Percentiles rank a stretch among this genome's conserved stretches.
Conservation (phyloP, 768 basidiomycete species). For the Phlebiopsis gigantea region DNA sequence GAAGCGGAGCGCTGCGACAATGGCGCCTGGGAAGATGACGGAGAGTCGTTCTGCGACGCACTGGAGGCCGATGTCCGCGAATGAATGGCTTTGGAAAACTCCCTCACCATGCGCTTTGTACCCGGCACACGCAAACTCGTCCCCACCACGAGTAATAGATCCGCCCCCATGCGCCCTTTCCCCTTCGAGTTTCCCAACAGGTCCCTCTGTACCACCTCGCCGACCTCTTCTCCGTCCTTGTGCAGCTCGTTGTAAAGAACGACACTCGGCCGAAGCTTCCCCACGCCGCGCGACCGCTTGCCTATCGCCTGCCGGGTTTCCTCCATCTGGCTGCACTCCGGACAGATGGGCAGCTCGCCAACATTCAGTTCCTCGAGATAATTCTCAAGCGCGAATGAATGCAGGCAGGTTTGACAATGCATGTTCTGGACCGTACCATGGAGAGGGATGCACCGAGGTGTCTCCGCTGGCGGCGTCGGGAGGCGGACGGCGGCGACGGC, state of each 20-base stretch:
- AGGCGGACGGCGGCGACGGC: constrained; percentile 27
- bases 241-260: constrained; percentile 90
- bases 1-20: constrained; percentile 37
- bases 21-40: constrained; percentile 37
- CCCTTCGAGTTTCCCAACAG: constrained; percentile 58
- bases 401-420: constrained; percentile 75
- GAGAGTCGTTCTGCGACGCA: constrained; percentile 25
- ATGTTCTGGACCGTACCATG: constrained; percentile 81
- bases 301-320: constrained; percentile 65
- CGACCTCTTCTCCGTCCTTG: constrained; percentile 82
- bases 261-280: constrained; percentile 78
- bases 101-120: constrained; percentile 86
- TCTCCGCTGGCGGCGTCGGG: constrained; percentile 48
- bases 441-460: constrained; percentile 81
- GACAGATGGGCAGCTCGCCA: constrained; percentile 71
- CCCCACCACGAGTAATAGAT: constrained; percentile 84
- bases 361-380: constrained; percentile 54
- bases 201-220: constrained; percentile 77
- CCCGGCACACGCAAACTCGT: constrained; percentile 88
- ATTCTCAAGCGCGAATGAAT: constrained; percentile 55
- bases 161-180: constrained; percentile 68
- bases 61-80: constrained; percentile 36
- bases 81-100: constrained; percentile 76
- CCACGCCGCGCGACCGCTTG: constrained; percentile 76
- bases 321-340: constrained; percentile 69